phyloP scores from a whole-genome alignment of 169 alveolate genomes.

The Fabrea salina region DNA sequence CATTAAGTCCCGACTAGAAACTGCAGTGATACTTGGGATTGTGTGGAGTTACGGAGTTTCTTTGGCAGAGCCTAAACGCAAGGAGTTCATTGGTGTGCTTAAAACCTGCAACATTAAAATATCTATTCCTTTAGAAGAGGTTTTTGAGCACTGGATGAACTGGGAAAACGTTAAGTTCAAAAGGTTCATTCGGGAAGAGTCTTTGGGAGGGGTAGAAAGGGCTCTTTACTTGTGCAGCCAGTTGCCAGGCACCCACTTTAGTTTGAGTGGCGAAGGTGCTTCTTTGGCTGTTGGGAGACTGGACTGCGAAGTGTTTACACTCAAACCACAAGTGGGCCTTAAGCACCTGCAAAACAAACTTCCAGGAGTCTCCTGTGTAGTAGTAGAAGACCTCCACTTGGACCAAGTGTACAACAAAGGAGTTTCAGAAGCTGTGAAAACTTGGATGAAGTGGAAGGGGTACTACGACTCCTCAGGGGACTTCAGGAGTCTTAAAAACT shows the following conservation, averaged over 20 bases:
- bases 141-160: slow-evolving; percentile 1
- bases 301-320: too few species aligned
- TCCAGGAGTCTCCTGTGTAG: too few species aligned
- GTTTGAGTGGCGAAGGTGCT: too few species aligned
- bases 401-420: background rate
- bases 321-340: too few species aligned
- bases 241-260: too few species aligned
- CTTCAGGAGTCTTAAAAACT: too few species aligned
- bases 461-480: slow-evolving; percentile 7
- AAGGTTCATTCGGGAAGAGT: too few species aligned
- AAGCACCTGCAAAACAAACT: too few species aligned
- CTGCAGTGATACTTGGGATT: background rate
- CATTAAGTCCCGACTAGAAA: slow-evolving; percentile 3
- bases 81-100: background rate
- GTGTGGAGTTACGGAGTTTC: background rate
- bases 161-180: background rate
- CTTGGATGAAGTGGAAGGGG: slow-evolving; percentile 4
- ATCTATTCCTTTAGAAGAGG: background rate
- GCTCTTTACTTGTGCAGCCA: too few species aligned
- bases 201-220: too few species aligned
- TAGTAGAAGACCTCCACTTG: slow-evolving; percentile 12
- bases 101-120: background rate
- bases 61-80: background rate
- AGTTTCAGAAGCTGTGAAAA: background rate
- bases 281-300: too few species aligned